Base-by-base conservation (phyloP, 1,139 yeast species). In the Yamadazyma trypodendri region DNA sequence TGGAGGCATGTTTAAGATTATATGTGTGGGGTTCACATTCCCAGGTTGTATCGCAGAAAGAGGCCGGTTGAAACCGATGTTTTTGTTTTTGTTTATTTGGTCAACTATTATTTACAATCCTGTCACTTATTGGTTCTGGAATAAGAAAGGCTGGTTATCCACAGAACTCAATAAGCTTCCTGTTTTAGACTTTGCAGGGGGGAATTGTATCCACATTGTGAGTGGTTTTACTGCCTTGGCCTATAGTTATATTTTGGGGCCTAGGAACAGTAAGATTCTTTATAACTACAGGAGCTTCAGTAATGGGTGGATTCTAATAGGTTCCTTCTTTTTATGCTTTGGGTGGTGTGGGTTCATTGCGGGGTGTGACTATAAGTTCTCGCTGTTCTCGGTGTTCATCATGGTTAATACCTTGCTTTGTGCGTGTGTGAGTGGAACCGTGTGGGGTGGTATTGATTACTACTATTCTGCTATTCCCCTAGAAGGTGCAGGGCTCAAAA, bases 41-140 rank as follows among this genome's bases (percentile, higher is more conserved):
- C 84, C 84, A 0, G 75, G 73, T 0, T 76, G 82, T 42, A 61
- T 75, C 5, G 77, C 79, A 2, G 84, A 79, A 47, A 61, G 85
- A 38, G 85, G 83, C 1, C 50, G 83, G 33, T 46, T 78, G 2
- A 39, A 71, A 11, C 83, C 84, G 2, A 71, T 78, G 63, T 43
- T 76, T 6, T 59, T 78, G 9, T 79, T 79, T 48, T 38, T 75
- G n/a, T 62, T 76, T 34, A 49, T 66, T 15, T 79, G 85, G 84
- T 67, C 79, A 9, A 60, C 70, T 3, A 54, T 78, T 10, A 76
- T 79, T n/a, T 79, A 79, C 51, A 78, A 78, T 49, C 85, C 85
- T 0, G 72, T 79, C 1, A 78, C 80, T 2, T 78, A 77, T 52
- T 79, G 85, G 85, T 72, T 78, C 47, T 79, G 85, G 85, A 78